Percentiles rank a stretch among this genome's conserved stretches.
These are phyloP conservation scores for Nephelium lappaceum DNA, from an alignment of 345 rosid genomes.

Conservation along the genomic window DNA sequence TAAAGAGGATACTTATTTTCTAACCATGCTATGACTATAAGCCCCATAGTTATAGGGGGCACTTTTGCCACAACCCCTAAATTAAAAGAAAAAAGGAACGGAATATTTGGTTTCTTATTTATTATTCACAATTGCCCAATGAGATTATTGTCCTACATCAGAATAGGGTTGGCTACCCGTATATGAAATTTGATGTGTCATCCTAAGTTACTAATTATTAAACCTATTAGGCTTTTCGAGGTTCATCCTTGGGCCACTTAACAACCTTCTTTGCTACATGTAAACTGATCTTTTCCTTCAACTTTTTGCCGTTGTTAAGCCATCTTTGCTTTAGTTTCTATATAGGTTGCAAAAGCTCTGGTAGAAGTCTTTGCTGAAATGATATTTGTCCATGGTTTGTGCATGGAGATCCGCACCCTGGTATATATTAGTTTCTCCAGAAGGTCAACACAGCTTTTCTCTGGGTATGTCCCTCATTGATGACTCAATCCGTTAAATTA, in stretches of 20 bases:
- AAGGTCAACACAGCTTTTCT: conserved; percentile 63
- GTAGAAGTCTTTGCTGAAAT: conserved; percentile 88
- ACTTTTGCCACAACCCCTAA: too few species aligned
- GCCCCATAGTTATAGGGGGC: not conserved
- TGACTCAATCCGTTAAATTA: conserved; percentile 9
- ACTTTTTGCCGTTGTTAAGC: not conserved
- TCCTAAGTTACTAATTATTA: not conserved
- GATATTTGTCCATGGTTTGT: conserved; percentile 91
- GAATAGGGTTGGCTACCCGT: not conserved
- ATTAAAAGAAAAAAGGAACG: too few species aligned
- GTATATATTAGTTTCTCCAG: conserved; percentile 77
- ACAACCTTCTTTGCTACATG: not conserved
- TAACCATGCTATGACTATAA: too few species aligned
- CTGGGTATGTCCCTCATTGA: conserved; percentile 53
- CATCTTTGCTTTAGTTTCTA: conserved; percentile 13
- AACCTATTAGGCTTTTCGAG: not conserved
- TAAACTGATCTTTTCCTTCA: not conserved
- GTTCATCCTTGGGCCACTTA: conserved; percentile 1
- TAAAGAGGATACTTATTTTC: too few species aligned
- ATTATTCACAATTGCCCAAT: too few species aligned
- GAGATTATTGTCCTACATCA: too few species aligned
- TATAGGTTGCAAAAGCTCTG: conserved; percentile 78
- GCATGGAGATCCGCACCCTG: conserved; percentile 97
- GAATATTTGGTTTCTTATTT: too few species aligned
- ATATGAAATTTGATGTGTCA: not conserved